These are phyloP conservation scores for Diplodia mutila DNA, from an alignment of 2,329 filamentous ascomycete species.

Conservation along the genomic window DNA sequence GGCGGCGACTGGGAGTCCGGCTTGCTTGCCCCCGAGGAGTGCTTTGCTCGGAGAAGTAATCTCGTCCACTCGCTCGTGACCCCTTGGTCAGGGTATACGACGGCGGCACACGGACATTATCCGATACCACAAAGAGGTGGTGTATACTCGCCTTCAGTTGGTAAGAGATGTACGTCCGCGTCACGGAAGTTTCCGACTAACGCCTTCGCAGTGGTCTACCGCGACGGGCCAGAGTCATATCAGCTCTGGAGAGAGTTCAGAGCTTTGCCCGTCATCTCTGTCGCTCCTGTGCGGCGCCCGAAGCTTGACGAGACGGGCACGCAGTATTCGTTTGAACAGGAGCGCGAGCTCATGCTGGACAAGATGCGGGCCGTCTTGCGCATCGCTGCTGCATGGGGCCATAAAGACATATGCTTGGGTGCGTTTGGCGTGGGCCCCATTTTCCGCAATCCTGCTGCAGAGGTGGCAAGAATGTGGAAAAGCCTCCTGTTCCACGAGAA, in stretches of 20 bases:
- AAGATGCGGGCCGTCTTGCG: constrained; percentile 73
- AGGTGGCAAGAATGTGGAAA: constrained; percentile 52
- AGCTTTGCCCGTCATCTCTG: constrained; percentile 71
- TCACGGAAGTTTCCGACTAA: background rate
- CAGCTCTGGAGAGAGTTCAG: constrained; percentile 49
- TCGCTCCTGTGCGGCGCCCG: constrained; percentile 72
- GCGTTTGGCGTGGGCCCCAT: constrained; percentile 51
- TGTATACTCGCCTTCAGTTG: constrained; percentile 70
- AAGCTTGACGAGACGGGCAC: constrained; percentile 70
- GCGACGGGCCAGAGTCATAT: constrained; percentile 68
- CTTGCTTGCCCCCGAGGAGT: constrained; percentile 68
- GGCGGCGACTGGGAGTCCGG: constrained; percentile 80
- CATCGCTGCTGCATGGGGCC: constrained; percentile 60
- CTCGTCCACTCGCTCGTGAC: constrained; percentile 69
- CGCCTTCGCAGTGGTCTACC: constrained; percentile 64
- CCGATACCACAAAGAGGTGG: constrained; percentile 72
- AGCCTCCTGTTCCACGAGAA: constrained; percentile 48
- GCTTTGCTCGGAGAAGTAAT: constrained; percentile 74
- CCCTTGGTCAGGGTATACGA: constrained; percentile 51
- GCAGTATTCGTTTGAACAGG: constrained; percentile 72
- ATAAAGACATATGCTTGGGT: constrained; percentile 47
- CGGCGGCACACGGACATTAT: constrained; percentile 58
- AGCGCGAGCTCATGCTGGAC: constrained; percentile 71
- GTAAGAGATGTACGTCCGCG: constrained; percentile 45
- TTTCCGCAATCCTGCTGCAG: constrained; percentile 49